Percentiles rank a stretch among this genome's conserved stretches.
These are phyloP conservation scores for Fomitopsis serialis DNA, from an alignment of 768 basidiomycete species.

Conservation along the genomic window DNA sequence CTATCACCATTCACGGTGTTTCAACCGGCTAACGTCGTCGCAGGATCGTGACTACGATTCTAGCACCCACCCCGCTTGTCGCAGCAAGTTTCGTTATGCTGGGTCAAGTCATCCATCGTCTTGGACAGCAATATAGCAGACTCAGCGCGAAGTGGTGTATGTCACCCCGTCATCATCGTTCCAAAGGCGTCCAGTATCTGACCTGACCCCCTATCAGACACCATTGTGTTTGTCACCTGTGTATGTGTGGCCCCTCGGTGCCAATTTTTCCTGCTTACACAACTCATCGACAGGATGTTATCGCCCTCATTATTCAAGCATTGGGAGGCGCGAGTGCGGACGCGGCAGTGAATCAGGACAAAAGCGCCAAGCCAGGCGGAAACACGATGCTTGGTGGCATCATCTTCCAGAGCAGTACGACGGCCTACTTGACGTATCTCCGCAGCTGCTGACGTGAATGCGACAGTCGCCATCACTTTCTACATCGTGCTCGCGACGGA, in stretches of 20 bases:
- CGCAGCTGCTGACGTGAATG: background rate
- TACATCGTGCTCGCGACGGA: conserved; percentile 40
- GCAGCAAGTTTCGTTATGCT: conserved; percentile 54
- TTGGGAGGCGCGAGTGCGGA: conserved; percentile 31
- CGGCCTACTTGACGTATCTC: background rate
- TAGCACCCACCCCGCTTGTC: conserved; percentile 46
- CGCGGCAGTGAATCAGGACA: conserved; percentile 6
- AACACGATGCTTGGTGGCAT: conserved; percentile 27
- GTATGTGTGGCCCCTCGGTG: conserved; percentile 15
- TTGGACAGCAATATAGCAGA: conserved; percentile 48
- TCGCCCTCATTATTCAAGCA: conserved; percentile 35
- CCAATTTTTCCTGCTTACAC: background rate
- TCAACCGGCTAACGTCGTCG: background rate
- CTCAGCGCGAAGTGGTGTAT: conserved; percentile 29
- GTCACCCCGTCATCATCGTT: conserved; percentile 1
- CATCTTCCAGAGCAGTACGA: conserved; percentile 22
- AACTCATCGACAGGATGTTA: conserved; percentile 25
- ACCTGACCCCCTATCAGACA: conserved; percentile 13
- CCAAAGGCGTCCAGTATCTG: background rate
- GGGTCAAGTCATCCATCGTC: conserved; percentile 35
- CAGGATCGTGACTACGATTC: conserved; percentile 9
- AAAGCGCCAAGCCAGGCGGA: conserved; percentile 14
- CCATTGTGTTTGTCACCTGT: conserved; percentile 20
- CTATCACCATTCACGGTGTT: background rate
- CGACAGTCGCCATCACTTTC: conserved; percentile 14